Conservation (phyloP, 768 basidiomycete species). For the Hygrocybe punicea region DNA sequence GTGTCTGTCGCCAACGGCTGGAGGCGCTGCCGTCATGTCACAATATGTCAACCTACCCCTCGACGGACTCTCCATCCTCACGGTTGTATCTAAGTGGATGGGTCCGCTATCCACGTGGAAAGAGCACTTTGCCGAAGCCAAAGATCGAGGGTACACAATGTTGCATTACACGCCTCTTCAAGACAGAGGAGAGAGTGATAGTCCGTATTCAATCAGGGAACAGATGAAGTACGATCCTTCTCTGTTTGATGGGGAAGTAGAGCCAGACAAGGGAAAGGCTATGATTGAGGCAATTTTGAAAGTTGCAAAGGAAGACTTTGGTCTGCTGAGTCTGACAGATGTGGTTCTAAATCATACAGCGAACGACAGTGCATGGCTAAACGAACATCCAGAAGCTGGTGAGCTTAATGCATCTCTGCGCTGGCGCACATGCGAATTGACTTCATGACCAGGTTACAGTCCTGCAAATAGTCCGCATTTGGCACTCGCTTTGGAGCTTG, state of each 20-base stretch:
- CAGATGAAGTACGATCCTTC: conserved; percentile 81
- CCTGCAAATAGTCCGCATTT: conserved; percentile 90
- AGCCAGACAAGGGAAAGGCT: conserved; percentile 49
- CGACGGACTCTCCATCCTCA: conserved; percentile 84
- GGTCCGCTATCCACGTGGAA: conserved; percentile 77
- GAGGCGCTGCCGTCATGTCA: conserved; percentile 50
- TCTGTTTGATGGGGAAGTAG: conserved; percentile 50
- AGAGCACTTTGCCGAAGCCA: conserved; percentile 76
- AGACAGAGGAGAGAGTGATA: conserved; percentile 81
- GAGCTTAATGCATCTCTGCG: conserved; percentile 19
- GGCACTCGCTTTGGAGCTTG: conserved; percentile 87
- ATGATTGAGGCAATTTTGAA: conserved; percentile 63
- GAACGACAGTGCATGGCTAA: conserved; percentile 87
- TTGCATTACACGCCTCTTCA: conserved; percentile 96
- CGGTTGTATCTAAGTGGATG: conserved; percentile 98
- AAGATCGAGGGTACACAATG: conserved; percentile 94
- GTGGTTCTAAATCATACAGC: conserved; percentile 98
- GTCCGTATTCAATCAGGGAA: conserved; percentile 90
- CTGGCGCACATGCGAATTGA: background rate
- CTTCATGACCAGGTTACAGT: conserved; percentile 66
- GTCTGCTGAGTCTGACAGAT: conserved; percentile 86
- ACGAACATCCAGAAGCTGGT: conserved; percentile 96
- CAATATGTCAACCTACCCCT: conserved; percentile 70
- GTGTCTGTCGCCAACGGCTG: conserved; percentile 50
- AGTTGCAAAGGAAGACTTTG: conserved; percentile 78